Evolutionary conservation across 148 eudicot genomes (phyloP), one percentile per base, ranked within the genome.

Genomic region (Drosera capensis): DNA sequence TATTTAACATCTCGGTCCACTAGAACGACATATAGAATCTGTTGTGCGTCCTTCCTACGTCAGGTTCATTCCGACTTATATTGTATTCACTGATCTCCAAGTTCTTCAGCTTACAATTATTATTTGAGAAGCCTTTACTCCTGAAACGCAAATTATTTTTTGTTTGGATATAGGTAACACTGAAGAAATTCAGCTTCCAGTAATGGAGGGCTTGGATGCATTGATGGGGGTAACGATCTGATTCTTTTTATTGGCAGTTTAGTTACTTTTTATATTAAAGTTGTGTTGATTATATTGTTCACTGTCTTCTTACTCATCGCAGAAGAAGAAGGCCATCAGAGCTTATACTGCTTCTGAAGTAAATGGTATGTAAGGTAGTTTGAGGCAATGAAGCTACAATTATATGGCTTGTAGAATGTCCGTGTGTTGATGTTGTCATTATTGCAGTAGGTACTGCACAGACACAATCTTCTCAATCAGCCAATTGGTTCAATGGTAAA

Each of bases 161-260:
- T 46, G 25, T 30, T 34, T 36, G 53, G 2, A 50, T 54, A 35
- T 49, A 72, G 86, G 40, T 50, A 48, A 56, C 46, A 15, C 50
- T 40, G 83, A 71, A 34, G 63, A 62, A 43, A 36, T 68, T 29
- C 53, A 56, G 51, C 82, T 75, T 41, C 95, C 92, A 21, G 28
- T 58, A 14, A 72, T 86, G 83, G 86, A 68, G 54, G 92, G 83
- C 37, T 65, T 86, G 65, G 78, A 75, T 51, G 65, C 52, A 11
- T 58, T 78, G 30, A 25, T 71, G 12, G 59, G 54, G 46, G 92
- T 86, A 67, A 70, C 86, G 70, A 34, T 46, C 23, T 18, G 48
- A 13, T 34, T 29, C 44, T 1, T 16, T 36, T 13, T 49, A 3
- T 48, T 4, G 3, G 19, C 12, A 34, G 13, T 34, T 15, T 28